Evolutionary conservation across 371 early-diverging fungal species (phyloP).

Genomic region (Dinochytrium kinnereticum): DNA sequence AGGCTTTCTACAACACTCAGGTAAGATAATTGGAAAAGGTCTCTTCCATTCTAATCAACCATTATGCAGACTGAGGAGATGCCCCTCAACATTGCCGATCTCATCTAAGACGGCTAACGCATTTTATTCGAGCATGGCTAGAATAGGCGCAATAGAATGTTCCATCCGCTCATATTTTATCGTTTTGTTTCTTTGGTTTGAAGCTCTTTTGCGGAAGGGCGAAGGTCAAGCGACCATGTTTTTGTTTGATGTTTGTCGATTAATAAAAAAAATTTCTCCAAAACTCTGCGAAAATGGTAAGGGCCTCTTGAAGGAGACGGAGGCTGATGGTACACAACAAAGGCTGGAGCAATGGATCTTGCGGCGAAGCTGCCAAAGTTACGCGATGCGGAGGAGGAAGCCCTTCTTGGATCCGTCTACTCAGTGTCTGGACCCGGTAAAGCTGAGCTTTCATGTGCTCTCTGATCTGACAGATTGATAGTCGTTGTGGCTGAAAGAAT

Average conservation of each 20-base stretch:
- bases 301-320: no score
- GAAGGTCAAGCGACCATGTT: no score
- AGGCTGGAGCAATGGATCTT: slow-evolving; percentile 54
- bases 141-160: no score
- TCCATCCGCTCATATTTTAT: no score
- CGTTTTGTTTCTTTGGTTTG: not conserved
- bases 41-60: not conserved
- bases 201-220: no score
- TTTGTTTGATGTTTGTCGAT: no score
- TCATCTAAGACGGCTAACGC: not conserved
- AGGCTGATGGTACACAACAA: no score
- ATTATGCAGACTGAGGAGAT: slow-evolving; percentile 49
- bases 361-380: slow-evolving; percentile 69
- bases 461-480: slow-evolving; percentile 30
- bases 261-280: no score
- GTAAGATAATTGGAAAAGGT: slow-evolving; percentile 87
- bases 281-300: no score
- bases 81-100: slow-evolving; percentile 46
- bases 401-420: slow-evolving; percentile 90
- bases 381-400: slow-evolving; percentile 88
- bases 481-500: slow-evolving; percentile 99
- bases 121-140: no score
- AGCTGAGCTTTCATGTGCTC: not conserved
- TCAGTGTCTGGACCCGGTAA: slow-evolving; percentile 99
- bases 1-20: slow-evolving; percentile 98